phyloP scores from a whole-genome alignment of 2,329 filamentous ascomycete genomes.

The Pseudocercospora macadamiae region DNA sequence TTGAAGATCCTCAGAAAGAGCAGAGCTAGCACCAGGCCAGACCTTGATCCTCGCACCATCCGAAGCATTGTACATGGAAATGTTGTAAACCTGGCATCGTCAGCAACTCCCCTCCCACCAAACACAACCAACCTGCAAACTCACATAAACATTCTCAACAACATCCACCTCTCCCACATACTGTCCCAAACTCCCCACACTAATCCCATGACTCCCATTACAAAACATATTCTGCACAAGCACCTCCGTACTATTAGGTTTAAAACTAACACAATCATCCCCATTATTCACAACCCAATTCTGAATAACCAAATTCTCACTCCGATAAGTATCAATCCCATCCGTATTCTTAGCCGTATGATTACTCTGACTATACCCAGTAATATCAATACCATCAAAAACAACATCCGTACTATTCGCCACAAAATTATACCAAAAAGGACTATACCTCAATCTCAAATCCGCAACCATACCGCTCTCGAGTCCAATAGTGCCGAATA shows the following conservation, averaged over 20 bases:
- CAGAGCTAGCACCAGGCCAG: constrained; percentile 63
- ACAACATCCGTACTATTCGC: constrained; percentile 67
- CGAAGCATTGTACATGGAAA: constrained; percentile 46
- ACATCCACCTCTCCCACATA: constrained; percentile 67
- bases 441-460: constrained; percentile 63
- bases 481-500: constrained; percentile 61
- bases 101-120: constrained; percentile 51
- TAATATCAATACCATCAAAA: constrained; percentile 65
- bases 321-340: constrained; percentile 51
- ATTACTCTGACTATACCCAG: constrained; percentile 55
- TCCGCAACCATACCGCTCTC: constrained; percentile 62
- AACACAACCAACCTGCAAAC: constrained; percentile 18
- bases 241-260: constrained; percentile 71
- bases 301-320: constrained; percentile 65
- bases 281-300: constrained; percentile 67
- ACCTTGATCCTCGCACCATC: constrained; percentile 75
- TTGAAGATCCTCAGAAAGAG: constrained; percentile 62
- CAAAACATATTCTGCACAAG: constrained; percentile 68
- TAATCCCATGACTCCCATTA: constrained; percentile 72
- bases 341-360: constrained; percentile 64
- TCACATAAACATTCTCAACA: constrained; percentile 68
- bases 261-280: constrained; percentile 75
- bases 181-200: constrained; percentile 71
- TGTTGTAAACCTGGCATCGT: constrained; percentile 45
- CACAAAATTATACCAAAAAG: constrained; percentile 67